Percentiles rank a stretch among this genome's conserved stretches.
Evolutionary conservation across 2,329 filamentous ascomycete species (phyloP).

Genomic region (Verticillium dahliae): DNA sequence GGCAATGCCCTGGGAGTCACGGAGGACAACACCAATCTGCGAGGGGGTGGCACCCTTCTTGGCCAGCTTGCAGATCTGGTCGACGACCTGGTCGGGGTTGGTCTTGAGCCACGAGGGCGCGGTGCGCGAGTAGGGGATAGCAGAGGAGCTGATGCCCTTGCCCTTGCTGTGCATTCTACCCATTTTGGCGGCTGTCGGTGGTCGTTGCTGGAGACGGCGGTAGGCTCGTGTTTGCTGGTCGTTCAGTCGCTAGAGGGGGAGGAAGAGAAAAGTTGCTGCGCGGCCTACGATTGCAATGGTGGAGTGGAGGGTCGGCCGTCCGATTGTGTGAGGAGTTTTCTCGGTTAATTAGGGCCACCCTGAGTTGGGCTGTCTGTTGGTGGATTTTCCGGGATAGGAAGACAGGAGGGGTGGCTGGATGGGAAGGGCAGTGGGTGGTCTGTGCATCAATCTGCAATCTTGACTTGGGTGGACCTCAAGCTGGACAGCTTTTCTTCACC

Average conservation of each 20-base stretch:
- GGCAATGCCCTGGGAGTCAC: slow-evolving; percentile 96
- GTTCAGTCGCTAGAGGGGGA: slow-evolving; percentile 9
- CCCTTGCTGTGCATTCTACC: slow-evolving; percentile 98
- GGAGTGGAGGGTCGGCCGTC: slow-evolving; percentile 3
- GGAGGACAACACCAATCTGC: slow-evolving; percentile 97
- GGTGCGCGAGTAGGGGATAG: slow-evolving; percentile 93
- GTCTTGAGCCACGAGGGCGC: slow-evolving; percentile 96
- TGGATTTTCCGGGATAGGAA: neutral
- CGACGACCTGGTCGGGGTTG: slow-evolving; percentile 95
- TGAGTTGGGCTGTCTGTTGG: slow-evolving; percentile 10
- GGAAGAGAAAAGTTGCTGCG: slow-evolving; percentile 4
- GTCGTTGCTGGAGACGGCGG: slow-evolving; percentile 5
- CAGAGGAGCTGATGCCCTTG: slow-evolving; percentile 96
- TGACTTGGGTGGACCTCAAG: neutral
- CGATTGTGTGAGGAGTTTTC: slow-evolving; percentile 14
- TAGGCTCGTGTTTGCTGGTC: slow-evolving; percentile 8
- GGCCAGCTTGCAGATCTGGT: slow-evolving; percentile 98
- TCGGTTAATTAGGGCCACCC: slow-evolving; percentile 38
- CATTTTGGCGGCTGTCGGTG: slow-evolving; percentile 54
- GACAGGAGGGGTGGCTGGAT: neutral
- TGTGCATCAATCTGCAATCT: neutral
- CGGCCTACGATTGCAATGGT: slow-evolving; percentile 2
- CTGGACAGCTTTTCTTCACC: neutral
- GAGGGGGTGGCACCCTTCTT: slow-evolving; percentile 98
- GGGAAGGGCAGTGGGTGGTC: neutral